phyloP scores from a whole-genome alignment of 164 flowering plant species.

The Piper longum region DNA sequence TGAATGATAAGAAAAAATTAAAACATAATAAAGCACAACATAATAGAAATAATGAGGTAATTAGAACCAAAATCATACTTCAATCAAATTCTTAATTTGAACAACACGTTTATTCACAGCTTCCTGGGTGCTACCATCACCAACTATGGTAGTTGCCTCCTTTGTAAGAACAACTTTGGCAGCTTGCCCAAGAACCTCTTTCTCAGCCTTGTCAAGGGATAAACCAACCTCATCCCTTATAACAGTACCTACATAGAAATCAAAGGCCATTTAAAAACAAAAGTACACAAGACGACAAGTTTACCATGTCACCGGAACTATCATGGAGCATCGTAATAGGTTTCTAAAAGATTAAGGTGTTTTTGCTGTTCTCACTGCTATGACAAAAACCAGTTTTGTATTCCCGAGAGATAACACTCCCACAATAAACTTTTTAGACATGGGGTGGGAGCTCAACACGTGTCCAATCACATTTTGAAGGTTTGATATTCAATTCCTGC shows the following conservation, averaged over 20 bases:
- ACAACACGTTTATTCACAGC: slow-evolving; percentile 77
- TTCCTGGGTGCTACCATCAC: slow-evolving; percentile 96
- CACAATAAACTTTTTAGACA: no score
- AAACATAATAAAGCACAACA: no score
- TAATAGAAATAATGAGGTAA: neutral
- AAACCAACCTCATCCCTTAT: slow-evolving; percentile 92
- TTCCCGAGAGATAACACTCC: no score
- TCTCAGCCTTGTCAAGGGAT: slow-evolving; percentile 76
- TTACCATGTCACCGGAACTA: no score
- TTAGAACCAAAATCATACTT: slow-evolving; percentile 21
- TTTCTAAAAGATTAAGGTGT: no score
- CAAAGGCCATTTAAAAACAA: slow-evolving; percentile 1
- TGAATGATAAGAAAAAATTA: neutral
- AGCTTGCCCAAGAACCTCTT: slow-evolving; percentile 81
- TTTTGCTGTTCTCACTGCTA: no score
- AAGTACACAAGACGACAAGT: no score
- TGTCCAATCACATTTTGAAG: no score
- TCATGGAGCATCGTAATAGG: no score
- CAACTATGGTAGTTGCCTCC: slow-evolving; percentile 82
- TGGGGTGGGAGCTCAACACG: no score
- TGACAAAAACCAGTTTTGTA: no score
- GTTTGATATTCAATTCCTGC: no score
- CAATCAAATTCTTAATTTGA: slow-evolving; percentile 77
- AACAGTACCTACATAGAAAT: slow-evolving; percentile 52
- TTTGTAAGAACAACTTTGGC: slow-evolving; percentile 94